Base-by-base conservation (phyloP, 768 basidiomycete genomes). In the Royoungia palumana region DNA sequence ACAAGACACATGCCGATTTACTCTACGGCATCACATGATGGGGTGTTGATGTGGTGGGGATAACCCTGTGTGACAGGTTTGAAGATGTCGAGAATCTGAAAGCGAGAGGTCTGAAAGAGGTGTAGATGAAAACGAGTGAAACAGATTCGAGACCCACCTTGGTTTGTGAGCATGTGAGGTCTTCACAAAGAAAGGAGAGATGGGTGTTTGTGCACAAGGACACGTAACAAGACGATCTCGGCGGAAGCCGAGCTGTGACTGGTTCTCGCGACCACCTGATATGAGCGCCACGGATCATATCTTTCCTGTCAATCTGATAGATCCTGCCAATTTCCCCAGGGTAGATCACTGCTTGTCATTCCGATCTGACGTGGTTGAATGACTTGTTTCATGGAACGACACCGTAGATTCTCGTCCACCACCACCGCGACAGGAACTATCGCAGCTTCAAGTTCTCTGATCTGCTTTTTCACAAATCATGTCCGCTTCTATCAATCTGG, bases 21-120 rank as follows among this genome's bases (percentile, higher is more conserved):
- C 58, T 90, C 83, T 1, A 89, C 86, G 3, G 87, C 87, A 47
- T 80, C 76, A 51, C 84, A 74, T 1, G 91, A 94, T 41, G 73
- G 61, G 3, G 75, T 65, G 63, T 94, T 91, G 37, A 80, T 71
- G 72, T 93, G 93, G 57, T 85, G 81, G 14, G 87, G 81, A 65
- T 90, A 87, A 0, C 88, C 92, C 44, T 81, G 69, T 2, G 84
- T 86, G 41, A 94, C 68, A 5, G 93, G 71, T 49, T 75, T 75
- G 66, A 94, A 85, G 21, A 93, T 58, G 60, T 90, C 89, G 67
- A 84, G 56, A n/a, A 71, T 73, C 60, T 87, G 78, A 72, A 42
- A 83, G 66, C 30, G 67, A 70, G 44, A 89, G 69, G 58, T 83
- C 88, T 90, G 53, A 22, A 19, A 30, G 39, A 21, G 2, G 16